These are phyloP conservation scores for Lasiodiplodia sp. DNA, from an alignment of 2,329 filamentous ascomycete genomes.

Conservation along the genomic window DNA sequence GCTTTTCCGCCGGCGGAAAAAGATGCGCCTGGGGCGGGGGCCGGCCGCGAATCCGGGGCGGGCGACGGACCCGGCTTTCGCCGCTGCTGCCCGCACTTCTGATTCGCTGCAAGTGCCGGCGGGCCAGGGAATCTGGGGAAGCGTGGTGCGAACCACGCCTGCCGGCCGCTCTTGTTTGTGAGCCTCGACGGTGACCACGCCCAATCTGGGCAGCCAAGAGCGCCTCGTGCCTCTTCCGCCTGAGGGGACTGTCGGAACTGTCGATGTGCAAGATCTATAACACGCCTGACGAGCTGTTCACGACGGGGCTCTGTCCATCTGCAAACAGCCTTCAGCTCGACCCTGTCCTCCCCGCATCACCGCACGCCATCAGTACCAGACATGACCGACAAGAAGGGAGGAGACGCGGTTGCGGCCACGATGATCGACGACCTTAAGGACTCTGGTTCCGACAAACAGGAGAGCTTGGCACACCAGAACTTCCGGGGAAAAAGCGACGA, in stretches of 20 bases:
- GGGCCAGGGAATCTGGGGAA: slow-evolving; percentile 23
- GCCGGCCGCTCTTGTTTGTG: not conserved
- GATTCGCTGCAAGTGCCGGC: slow-evolving; percentile 17
- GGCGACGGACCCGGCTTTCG: slow-evolving; percentile 8
- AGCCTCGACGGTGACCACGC: slow-evolving; percentile 5
- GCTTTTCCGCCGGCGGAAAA: slow-evolving; percentile 8
- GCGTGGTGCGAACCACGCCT: not conserved
- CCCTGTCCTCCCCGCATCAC: not conserved
- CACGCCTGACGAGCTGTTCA: slow-evolving; percentile 1
- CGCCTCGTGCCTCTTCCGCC: not conserved
- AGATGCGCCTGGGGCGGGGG: slow-evolving; percentile 1
- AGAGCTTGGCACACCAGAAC: not conserved
- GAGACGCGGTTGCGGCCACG: slow-evolving; percentile 6
- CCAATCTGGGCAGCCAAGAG: slow-evolving; percentile 1
- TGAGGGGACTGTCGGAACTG: not conserved
- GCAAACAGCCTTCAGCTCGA: not conserved
- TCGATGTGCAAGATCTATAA: slow-evolving; percentile 10
- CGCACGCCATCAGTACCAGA: not conserved
- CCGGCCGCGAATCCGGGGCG: slow-evolving; percentile 6
- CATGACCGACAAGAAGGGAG: slow-evolving; percentile 22
- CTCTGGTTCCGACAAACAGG: slow-evolving; percentile 2
- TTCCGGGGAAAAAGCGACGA: slow-evolving; percentile 17
- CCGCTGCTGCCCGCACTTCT: slow-evolving; percentile 16
- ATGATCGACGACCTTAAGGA: slow-evolving; percentile 23
- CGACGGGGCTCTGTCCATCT: not conserved